Evolutionary conservation across 2,329 filamentous ascomycete species (phyloP).

Genomic region (Xylaria sp.): DNA sequence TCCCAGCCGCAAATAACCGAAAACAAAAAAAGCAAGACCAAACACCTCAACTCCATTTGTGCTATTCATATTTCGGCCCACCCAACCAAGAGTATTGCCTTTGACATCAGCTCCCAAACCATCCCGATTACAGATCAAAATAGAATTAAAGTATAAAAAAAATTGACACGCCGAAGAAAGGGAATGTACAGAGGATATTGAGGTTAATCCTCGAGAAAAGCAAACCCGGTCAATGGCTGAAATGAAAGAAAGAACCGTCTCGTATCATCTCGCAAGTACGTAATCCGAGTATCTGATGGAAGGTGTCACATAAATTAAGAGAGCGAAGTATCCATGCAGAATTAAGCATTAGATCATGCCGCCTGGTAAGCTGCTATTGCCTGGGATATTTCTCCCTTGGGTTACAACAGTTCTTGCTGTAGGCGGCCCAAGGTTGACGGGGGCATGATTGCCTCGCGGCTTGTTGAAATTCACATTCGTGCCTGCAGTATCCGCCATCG

Average conservation of each 20-base stretch:
- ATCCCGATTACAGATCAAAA: slow-evolving; percentile 40
- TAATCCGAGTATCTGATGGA: background rate
- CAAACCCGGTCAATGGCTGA: background rate
- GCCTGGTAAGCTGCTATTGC: slow-evolving; percentile 51
- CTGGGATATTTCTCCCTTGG: slow-evolving; percentile 43
- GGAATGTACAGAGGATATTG: slow-evolving; percentile 41
- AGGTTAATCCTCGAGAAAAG: slow-evolving; percentile 9
- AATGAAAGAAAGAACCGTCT: background rate
- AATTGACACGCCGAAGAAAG: slow-evolving; percentile 19
- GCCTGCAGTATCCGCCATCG: slow-evolving; percentile 52
- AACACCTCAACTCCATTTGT: slow-evolving; percentile 30
- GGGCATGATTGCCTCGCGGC: slow-evolving; percentile 42
- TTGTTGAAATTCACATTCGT: slow-evolving; percentile 36
- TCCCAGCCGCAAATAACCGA: slow-evolving; percentile 11
- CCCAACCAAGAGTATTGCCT: slow-evolving; percentile 36
- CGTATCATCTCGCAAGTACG: background rate
- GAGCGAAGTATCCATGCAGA: background rate
- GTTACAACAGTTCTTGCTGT: slow-evolving; percentile 51
- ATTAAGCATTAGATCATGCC: slow-evolving; percentile 56
- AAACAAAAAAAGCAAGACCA: slow-evolving; percentile 1
- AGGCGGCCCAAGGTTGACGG: slow-evolving; percentile 49
- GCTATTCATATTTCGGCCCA: slow-evolving; percentile 31
- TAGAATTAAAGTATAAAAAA: slow-evolving; percentile 28
- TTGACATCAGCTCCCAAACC: slow-evolving; percentile 43
- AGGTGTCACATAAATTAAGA: background rate